Base-by-base conservation (phyloP, 2,329 filamentous ascomycete genomes). In the Aspergillus neotritici region DNA sequence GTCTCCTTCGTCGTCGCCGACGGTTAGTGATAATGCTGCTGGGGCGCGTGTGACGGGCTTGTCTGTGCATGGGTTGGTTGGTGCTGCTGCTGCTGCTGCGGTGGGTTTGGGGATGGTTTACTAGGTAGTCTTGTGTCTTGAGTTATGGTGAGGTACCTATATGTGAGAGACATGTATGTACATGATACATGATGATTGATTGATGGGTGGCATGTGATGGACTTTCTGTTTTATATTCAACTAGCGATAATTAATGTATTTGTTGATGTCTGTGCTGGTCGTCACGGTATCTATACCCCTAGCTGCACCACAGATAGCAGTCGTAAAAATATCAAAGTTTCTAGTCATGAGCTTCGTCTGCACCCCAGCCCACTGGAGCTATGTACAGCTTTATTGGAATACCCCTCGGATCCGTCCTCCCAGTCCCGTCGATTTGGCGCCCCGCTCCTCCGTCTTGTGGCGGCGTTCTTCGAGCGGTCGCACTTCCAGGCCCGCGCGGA, bases 401-500 rank as follows among this genome's bases (percentile, higher is more conserved):
- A 25, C 21, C 21, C 21, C 21, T 5, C 21, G 21, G 21, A 25
- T 25, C 21, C 21, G 21, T 5, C 34, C 41, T 17, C 47, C 42
- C 16, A 43, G 16, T 8, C 44, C 40, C 25, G 40, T 32, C 6
- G 47, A 49, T 7, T 44, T 47, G 33, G 40, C 44, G 13, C 43
- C 43, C 30, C 40, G 34, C 6, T 48, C 47, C 14, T 48, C 54
- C 16, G 36, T 11, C 34, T 43, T 41, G 14, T 28, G 7, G 41
- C 51, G 41, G 43, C 46, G 47, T 9, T 51, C 49, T 13, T 46
- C 46, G 1, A 61, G 47, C 10, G 49, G 64, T 51, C 73, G 77
- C 17, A 90, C 75, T 52, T 94, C 87, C 21, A 96, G 72, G 6
- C 87, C 85, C 0, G 87, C 84, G 21, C 83, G 78, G 4, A 83